phyloP scores from a whole-genome alignment of 2,329 filamentous ascomycete genomes.

The Alternaria incomplexa region DNA sequence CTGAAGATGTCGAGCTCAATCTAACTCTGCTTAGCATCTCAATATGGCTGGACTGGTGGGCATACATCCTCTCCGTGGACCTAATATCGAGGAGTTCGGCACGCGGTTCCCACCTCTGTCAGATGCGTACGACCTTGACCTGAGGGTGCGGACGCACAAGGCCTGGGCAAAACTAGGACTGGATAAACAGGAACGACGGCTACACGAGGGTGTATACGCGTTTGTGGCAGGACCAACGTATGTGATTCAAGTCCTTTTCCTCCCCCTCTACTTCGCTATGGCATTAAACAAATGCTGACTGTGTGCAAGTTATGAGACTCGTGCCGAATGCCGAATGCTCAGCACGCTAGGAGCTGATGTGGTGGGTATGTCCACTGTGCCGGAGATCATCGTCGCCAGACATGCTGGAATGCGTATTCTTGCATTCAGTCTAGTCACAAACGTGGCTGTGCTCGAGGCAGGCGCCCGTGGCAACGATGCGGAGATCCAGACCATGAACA shows the following conservation, averaged over 20 bases:
- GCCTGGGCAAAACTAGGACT: conserved; percentile 61
- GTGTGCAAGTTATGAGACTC: conserved; percentile 63
- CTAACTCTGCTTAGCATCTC: conserved; percentile 58
- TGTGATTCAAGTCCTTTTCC: conserved; percentile 25
- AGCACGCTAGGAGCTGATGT: conserved; percentile 67
- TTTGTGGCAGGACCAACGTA: conserved; percentile 68
- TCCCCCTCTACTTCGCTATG: background rate
- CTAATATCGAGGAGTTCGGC: conserved; percentile 68
- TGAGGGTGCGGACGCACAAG: conserved; percentile 63
- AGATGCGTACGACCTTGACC: conserved; percentile 69
- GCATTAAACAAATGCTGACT: conserved; percentile 12
- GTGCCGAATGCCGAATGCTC: conserved; percentile 69
- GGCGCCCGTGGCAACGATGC: conserved; percentile 64
- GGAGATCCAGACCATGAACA: conserved; percentile 58
- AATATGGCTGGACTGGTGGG: conserved; percentile 68
- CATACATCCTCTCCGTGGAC: conserved; percentile 66
- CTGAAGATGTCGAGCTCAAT: background rate
- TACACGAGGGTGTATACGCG: conserved; percentile 71
- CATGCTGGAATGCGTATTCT: conserved; percentile 68
- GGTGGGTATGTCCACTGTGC: conserved; percentile 74
- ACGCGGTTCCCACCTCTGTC: conserved; percentile 68
- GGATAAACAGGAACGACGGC: conserved; percentile 54
- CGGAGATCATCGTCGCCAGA: conserved; percentile 70
- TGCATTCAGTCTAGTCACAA: conserved; percentile 71
- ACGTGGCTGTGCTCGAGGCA: conserved; percentile 66